phyloP scores from a whole-genome alignment of 139 green algal species.

The Dunaliella primolecta region DNA sequence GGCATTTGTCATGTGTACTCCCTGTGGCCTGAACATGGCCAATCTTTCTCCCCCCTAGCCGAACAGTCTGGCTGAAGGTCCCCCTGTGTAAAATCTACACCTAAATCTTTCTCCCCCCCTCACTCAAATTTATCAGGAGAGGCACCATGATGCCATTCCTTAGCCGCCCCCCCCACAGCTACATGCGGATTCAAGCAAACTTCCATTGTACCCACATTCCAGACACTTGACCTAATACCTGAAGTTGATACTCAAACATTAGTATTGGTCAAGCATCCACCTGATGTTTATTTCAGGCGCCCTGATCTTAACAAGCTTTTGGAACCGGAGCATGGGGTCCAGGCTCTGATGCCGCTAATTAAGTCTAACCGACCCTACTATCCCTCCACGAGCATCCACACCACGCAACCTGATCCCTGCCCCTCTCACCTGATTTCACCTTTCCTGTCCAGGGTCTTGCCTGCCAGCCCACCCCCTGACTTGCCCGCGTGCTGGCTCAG shows the following conservation, averaged over 20 bases:
- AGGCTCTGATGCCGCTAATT: not conserved
- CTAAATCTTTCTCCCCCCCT: too few species aligned
- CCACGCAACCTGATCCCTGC: too few species aligned
- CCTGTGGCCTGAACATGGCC: too few species aligned
- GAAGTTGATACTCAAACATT: not conserved
- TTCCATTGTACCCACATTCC: not conserved
- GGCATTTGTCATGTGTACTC: too few species aligned
- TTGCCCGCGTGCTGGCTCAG: slow-evolving; percentile 38
- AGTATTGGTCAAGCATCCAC: not conserved
- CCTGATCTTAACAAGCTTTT: not conserved
- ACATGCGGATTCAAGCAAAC: not conserved
- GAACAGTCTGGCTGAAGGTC: too few species aligned
- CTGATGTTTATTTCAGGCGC: not conserved
- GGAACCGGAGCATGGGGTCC: not conserved
- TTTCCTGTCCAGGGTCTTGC: not conserved
- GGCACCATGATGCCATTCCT: not conserved
- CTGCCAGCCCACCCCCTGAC: not conserved
- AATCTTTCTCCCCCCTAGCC: too few species aligned
- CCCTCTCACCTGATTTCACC: not conserved
- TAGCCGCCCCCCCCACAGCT: not conserved
- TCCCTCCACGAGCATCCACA: too few species aligned
- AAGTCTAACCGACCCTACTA: too few species aligned
- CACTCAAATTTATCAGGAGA: not conserved
- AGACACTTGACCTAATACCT: not conserved
- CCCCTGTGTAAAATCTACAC: too few species aligned